A percentile compares a stretch with the other conserved stretches of the same genome.
Conservation (phyloP, 345 rosid species). For the Kandelia obovata region DNA sequence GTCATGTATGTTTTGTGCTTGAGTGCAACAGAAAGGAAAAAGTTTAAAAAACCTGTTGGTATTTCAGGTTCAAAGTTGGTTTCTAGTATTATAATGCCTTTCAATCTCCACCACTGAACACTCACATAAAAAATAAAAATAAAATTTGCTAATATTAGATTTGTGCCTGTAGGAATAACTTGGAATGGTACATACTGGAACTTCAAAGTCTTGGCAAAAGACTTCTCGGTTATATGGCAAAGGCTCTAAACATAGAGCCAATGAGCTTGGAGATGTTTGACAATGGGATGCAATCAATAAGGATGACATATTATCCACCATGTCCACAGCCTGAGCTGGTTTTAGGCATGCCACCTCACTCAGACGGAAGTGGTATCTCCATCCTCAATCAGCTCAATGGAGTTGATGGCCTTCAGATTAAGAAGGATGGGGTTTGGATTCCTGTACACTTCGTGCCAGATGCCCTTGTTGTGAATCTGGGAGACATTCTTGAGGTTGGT, state of each 20-base stretch:
- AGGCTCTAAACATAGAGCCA: constrained; percentile 19
- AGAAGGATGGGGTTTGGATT: constrained; percentile 21
- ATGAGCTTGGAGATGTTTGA: constrained; percentile 32
- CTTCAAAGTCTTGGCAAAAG: constrained; percentile 26
- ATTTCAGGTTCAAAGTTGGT: no score
- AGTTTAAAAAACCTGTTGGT: no score
- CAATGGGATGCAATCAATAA: constrained; percentile 34
- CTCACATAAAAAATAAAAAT: no score
- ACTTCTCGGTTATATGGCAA: constrained; percentile 23
- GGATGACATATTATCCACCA: constrained; percentile 33
- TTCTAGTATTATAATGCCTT: no score
- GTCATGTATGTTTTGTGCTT: no score
- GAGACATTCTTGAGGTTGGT: constrained; percentile 30
- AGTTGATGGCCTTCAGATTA: constrained; percentile 20
- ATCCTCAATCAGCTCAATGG: constrained; percentile 26
- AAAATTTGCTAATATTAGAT: no score
- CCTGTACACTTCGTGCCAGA: constrained; percentile 15
- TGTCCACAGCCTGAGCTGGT: constrained; percentile 20
- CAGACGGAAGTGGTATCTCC: constrained; percentile 20
- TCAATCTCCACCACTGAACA: no score
- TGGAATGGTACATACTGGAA: constrained; percentile 31
- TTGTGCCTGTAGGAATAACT: constrained; percentile 18
- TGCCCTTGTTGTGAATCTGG: constrained; percentile 27
- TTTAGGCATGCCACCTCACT: constrained; percentile 16
- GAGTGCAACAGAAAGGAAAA: no score